phyloP scores from a whole-genome alignment of 164 flowering plant species.

The Taxillus chinensis region DNA sequence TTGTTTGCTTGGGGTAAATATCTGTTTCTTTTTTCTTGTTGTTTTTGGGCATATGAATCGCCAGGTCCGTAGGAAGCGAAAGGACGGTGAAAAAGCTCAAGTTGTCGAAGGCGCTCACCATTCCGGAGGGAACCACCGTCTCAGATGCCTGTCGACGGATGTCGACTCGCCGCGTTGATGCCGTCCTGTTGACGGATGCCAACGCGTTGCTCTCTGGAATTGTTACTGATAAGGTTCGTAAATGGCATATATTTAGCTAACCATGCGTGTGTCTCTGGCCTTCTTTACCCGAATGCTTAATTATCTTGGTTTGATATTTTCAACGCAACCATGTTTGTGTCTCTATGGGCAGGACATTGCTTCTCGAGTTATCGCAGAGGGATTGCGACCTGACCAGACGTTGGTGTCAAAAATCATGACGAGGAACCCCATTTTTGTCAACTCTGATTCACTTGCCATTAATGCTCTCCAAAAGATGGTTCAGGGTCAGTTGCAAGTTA shows the following conservation, averaged over 20 bases:
- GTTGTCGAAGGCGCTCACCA: conserved; percentile 84
- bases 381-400: conserved; percentile 80
- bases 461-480: conserved; percentile 98
- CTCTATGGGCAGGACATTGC: conserved; percentile 61
- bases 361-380: conserved; percentile 83
- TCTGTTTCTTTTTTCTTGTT: background rate
- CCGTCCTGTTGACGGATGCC: conserved; percentile 79
- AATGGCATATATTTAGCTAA: background rate
- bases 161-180: conserved; percentile 87
- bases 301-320: conserved; percentile 1
- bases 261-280: background rate
- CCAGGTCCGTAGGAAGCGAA: conserved; percentile 48
- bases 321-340: conserved; percentile 5
- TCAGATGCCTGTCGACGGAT: conserved; percentile 90
- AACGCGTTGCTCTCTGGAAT: conserved; percentile 88
- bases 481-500: conserved; percentile 40
- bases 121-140: conserved; percentile 88
- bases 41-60: background rate
- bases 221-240: conserved; percentile 72
- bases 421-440: conserved; percentile 80
- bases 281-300: background rate
- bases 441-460: conserved; percentile 78
- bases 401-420: conserved; percentile 88
- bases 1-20: background rate
- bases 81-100: conserved; percentile 92